Conservation (phyloP, 2,329 filamentous ascomycete genomes). For the Nemania serpens region DNA sequence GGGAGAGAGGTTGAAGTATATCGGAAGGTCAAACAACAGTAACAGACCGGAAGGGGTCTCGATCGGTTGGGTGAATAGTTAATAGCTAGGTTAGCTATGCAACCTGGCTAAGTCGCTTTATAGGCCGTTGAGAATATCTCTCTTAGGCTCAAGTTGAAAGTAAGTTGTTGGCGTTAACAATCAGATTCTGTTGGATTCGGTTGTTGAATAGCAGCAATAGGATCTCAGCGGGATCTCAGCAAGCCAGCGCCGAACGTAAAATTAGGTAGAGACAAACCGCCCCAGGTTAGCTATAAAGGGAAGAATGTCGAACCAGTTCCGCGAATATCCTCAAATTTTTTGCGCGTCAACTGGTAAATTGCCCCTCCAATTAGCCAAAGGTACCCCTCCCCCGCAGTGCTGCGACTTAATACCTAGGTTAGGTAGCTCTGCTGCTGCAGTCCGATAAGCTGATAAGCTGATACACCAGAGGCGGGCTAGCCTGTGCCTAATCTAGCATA, state of each 20-base stretch:
- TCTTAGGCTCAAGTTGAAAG: no score
- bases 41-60: not conserved
- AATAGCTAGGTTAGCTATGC: no score
- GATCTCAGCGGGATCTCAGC: not conserved
- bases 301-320: slow-evolving; percentile 21
- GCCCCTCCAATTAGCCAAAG: slow-evolving; percentile 33
- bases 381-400: slow-evolving; percentile 39
- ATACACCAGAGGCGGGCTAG: not conserved
- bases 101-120: not conserved
- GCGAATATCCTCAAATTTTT: slow-evolving; percentile 30
- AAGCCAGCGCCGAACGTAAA: not conserved
- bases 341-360: slow-evolving; percentile 15
- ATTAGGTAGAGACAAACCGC: slow-evolving; percentile 10
- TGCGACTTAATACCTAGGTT: not conserved
- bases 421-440: slow-evolving; percentile 10
- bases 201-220: not conserved
- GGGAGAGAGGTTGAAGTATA: not conserved
- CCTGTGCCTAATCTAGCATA: not conserved
- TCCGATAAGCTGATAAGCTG: slow-evolving; percentile 31
- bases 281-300: not conserved
- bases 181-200: no score
- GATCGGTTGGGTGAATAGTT: not conserved
- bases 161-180: no score
- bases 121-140: not conserved
- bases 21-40: not conserved